phyloP scores from a whole-genome alignment of 2,329 filamentous ascomycete genomes.

The Beauveria bassiana region DNA sequence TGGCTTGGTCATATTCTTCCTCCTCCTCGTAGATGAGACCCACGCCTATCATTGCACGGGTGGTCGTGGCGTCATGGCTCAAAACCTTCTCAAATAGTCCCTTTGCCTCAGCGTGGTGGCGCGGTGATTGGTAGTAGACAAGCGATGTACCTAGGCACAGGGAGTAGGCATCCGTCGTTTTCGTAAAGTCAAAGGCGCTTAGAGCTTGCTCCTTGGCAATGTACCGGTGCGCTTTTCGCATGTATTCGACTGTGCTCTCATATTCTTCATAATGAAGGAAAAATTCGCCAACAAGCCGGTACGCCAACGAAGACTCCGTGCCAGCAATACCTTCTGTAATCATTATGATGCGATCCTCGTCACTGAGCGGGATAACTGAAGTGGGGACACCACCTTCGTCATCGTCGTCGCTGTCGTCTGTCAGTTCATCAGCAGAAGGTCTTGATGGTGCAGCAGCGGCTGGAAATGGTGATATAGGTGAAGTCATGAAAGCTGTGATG shows the following conservation, averaged over 20 bases:
- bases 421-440: constrained; percentile 24
- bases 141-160: constrained; percentile 78
- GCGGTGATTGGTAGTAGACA: constrained; percentile 82
- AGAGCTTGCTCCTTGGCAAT: constrained; percentile 52
- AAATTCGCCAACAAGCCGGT: constrained; percentile 75
- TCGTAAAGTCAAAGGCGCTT: constrained; percentile 60
- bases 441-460: constrained; percentile 22
- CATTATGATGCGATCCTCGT: constrained; percentile 72
- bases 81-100: constrained; percentile 78
- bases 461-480: constrained; percentile 77
- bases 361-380: constrained; percentile 51
- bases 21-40: constrained; percentile 91
- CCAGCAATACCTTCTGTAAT: constrained; percentile 68
- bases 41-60: constrained; percentile 76
- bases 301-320: constrained; percentile 67
- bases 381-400: constrained; percentile 49
- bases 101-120: constrained; percentile 83
- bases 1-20: constrained; percentile 75
- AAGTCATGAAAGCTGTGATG: constrained; percentile 73
- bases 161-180: constrained; percentile 66
- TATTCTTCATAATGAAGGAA: constrained; percentile 82
- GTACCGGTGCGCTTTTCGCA: constrained; percentile 63
- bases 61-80: constrained; percentile 65
- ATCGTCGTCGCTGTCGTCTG: constrained; percentile 51
- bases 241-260: constrained; percentile 69